Conservation (phyloP, 176 grass and related monocot species). For the Oryza punctata region DNA sequence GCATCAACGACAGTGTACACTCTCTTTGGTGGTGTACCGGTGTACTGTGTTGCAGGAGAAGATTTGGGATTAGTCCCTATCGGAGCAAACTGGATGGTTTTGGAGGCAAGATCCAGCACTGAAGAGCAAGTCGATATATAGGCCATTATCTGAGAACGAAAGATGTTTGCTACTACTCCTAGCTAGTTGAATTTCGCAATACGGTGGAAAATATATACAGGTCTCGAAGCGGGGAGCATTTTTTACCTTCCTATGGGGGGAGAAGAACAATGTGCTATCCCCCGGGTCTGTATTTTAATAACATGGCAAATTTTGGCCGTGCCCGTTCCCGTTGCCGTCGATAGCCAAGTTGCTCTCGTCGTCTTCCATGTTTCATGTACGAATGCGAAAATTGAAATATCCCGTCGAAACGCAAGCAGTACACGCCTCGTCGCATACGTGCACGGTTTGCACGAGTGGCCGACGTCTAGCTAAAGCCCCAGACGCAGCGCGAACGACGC, state of each 20-base stretch:
- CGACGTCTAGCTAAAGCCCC: too few species aligned
- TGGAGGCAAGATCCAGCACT: constrained; percentile 12
- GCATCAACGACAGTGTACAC: not conserved
- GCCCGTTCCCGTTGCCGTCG: too few species aligned
- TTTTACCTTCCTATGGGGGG: too few species aligned
- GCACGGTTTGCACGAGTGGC: not conserved
- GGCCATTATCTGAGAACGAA: constrained; percentile 13
- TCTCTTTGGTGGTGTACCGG: not conserved
- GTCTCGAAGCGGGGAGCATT: too few species aligned
- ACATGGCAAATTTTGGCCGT: too few species aligned
- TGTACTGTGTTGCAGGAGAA: not conserved
- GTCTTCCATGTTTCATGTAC: too few species aligned
- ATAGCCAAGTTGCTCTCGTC: too few species aligned
- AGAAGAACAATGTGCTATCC: too few species aligned
- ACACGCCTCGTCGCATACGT: not conserved
- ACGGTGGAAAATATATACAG: too few species aligned
- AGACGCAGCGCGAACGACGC: not conserved
- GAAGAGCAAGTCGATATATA: not conserved
- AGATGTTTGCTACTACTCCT: not conserved
- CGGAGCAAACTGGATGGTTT: not conserved
- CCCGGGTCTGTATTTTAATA: too few species aligned
- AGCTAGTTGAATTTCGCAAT: too few species aligned
- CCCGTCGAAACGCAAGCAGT: not conserved
- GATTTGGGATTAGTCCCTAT: constrained; percentile 31
- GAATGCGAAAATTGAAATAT: not conserved